Conservation (phyloP, 2,329 filamentous ascomycete species). For the Cytospora piceae region DNA sequence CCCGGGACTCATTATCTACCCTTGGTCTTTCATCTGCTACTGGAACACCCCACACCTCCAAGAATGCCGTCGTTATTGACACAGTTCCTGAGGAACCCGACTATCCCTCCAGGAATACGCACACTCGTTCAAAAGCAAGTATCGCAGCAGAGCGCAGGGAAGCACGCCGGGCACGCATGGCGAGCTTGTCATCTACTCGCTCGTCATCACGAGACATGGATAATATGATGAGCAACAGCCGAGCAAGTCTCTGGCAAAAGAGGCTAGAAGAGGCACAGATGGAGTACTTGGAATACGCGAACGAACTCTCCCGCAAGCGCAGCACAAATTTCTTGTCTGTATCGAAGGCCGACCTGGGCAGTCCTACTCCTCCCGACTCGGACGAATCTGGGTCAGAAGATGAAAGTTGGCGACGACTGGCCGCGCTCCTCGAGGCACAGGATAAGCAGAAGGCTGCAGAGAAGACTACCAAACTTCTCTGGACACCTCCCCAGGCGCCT, state of each 20-base stretch:
- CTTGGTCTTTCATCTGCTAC: conserved; percentile 42
- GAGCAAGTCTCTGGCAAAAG: conserved; percentile 48
- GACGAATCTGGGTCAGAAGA: conserved; percentile 49
- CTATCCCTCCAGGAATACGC: conserved; percentile 6
- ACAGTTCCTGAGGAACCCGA: neutral
- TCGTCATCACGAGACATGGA: conserved; percentile 35
- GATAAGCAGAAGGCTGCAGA: conserved; percentile 13
- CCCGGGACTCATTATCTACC: conserved; percentile 55
- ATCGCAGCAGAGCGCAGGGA: conserved; percentile 45
- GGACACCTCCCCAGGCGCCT: conserved; percentile 33
- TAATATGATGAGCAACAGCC: conserved; percentile 38
- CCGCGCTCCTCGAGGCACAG: conserved; percentile 29
- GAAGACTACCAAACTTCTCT: conserved; percentile 33
- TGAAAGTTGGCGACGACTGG: conserved; percentile 33
- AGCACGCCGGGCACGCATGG: conserved; percentile 44
- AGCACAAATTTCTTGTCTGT: conserved; percentile 47
- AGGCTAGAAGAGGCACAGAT: conserved; percentile 50
- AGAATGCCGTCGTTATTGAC: neutral
- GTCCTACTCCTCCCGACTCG: conserved; percentile 59
- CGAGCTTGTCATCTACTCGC: conserved; percentile 33
- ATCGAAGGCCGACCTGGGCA: conserved; percentile 48
- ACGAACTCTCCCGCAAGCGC: conserved; percentile 42
- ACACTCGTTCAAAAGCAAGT: conserved; percentile 24
- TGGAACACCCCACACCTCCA: conserved; percentile 39
- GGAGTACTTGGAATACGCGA: conserved; percentile 48